These are phyloP conservation scores for Yarrowia sp. DNA, from an alignment of 805 yeast genomes.

Conservation along the genomic window DNA sequence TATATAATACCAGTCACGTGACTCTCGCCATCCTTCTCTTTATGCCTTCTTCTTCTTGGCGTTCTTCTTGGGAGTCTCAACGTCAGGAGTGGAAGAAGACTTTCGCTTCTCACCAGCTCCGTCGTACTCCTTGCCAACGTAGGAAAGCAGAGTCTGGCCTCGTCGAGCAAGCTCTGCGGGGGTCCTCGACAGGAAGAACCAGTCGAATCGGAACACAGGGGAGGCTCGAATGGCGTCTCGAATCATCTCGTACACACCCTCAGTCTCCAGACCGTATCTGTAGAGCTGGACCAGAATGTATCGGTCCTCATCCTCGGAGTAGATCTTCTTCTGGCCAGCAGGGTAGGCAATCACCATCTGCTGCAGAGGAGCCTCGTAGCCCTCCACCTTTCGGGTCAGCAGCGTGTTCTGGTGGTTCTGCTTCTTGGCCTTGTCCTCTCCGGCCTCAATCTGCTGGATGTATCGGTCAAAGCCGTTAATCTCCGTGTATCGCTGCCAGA, in stretches of 20 bases:
- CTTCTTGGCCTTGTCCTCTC: conserved; percentile 79
- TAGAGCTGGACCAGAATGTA: conserved; percentile 79
- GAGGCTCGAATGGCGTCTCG: conserved; percentile 72
- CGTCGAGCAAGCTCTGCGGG: conserved; percentile 82
- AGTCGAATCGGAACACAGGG: conserved; percentile 83
- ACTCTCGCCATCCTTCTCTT: too few species aligned
- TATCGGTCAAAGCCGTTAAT: conserved; percentile 91
- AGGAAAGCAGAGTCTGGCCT: conserved; percentile 76
- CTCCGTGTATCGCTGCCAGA: conserved; percentile 78
- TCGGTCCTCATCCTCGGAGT: conserved; percentile 88
- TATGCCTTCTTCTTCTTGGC: conserved; percentile 38
- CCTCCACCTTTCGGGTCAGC: conserved; percentile 73
- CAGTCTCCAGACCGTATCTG: conserved; percentile 77
- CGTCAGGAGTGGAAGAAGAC: conserved; percentile 35
- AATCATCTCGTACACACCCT: conserved; percentile 76
- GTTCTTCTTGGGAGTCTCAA: conserved; percentile 35
- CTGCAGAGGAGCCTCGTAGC: conserved; percentile 74
- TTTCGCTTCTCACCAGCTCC: conserved; percentile 45
- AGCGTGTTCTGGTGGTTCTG: conserved; percentile 76
- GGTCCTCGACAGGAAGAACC: conserved; percentile 81
- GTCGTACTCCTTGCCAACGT: conserved; percentile 75
- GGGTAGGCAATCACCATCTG: conserved; percentile 76
- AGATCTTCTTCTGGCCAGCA: conserved; percentile 73
- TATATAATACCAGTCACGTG: conserved; percentile 6
- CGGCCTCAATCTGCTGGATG: conserved; percentile 79